These are phyloP conservation scores for Penicillium sp. DNA, from an alignment of 2,329 filamentous ascomycete genomes.

Conservation along the genomic window DNA sequence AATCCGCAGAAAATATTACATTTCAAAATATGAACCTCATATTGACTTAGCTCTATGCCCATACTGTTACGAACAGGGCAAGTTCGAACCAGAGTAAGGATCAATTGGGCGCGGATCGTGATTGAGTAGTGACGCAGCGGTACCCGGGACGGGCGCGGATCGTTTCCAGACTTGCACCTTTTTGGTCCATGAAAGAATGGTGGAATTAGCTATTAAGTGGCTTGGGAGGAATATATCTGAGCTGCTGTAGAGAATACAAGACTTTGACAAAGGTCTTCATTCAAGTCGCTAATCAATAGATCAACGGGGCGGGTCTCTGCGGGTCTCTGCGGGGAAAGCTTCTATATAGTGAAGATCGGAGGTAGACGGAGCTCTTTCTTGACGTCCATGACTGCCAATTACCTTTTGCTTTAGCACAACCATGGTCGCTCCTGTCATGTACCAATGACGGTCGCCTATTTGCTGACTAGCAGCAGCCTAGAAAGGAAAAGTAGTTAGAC, in stretches of 20 bases:
- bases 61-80: neutral
- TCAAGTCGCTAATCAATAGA: neutral
- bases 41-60: neutral
- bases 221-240: neutral
- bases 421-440: neutral
- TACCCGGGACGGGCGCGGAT: neutral
- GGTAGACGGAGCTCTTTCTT: neutral
- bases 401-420: neutral
- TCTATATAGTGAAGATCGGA: neutral
- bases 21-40: no score
- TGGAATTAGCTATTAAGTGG: neutral
- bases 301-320: neutral
- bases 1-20: neutral
- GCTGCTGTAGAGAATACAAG: neutral
- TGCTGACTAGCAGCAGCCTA: neutral
- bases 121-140: slow-evolving; percentile 1
- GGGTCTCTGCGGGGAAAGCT: slow-evolving; percentile 1
- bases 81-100: neutral
- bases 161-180: neutral
- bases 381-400: slow-evolving; percentile 6
- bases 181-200: neutral
- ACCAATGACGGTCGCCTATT: neutral
- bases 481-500: neutral
- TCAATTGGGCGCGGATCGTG: neutral
- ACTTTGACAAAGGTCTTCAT: neutral